Conservation (phyloP, 371 early-diverging fungal species). For the Smittium culicis region DNA sequence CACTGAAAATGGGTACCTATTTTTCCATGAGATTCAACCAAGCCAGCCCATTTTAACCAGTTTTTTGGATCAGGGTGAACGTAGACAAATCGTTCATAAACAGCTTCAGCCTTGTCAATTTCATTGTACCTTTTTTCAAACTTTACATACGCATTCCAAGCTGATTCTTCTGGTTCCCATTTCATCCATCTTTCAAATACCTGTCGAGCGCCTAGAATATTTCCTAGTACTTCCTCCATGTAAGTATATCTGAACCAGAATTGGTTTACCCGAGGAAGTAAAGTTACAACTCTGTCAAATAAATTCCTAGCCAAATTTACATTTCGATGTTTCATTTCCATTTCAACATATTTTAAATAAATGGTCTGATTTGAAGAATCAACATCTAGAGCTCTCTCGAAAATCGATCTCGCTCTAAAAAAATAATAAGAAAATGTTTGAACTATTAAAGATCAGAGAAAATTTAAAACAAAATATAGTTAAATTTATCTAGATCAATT, state of each 20-base stretch:
- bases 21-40: slow-evolving; percentile 73
- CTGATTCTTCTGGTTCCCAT: slow-evolving; percentile 87
- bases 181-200: slow-evolving; percentile 98
- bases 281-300: slow-evolving; percentile 75
- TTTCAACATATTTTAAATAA: slow-evolving; percentile 87
- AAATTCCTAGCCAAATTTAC: slow-evolving; percentile 86
- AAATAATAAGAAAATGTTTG: neutral
- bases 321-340: slow-evolving; percentile 93
- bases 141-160: slow-evolving; percentile 88
- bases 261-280: slow-evolving; percentile 84
- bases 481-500: too few relatives aligned
- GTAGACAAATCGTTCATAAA: slow-evolving; percentile 75
- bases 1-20: slow-evolving; percentile 1
- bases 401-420: slow-evolving; percentile 65
- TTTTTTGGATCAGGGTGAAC: slow-evolving; percentile 86
- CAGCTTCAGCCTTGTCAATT: slow-evolving; percentile 56
- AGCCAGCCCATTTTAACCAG: slow-evolving; percentile 88
- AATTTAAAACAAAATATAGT: neutral
- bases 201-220: slow-evolving; percentile 73
- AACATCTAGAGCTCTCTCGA: slow-evolving; percentile 80
- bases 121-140: slow-evolving; percentile 84
- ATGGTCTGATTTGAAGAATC: slow-evolving; percentile 72
- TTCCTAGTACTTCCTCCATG: slow-evolving; percentile 92
- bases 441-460: slow-evolving; percentile 20
- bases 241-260: slow-evolving; percentile 97